Percentiles rank a stretch among this genome's conserved stretches.
phyloP scores from a whole-genome alignment of 2,329 filamentous ascomycete species.

The Paecilomyces variotii region DNA sequence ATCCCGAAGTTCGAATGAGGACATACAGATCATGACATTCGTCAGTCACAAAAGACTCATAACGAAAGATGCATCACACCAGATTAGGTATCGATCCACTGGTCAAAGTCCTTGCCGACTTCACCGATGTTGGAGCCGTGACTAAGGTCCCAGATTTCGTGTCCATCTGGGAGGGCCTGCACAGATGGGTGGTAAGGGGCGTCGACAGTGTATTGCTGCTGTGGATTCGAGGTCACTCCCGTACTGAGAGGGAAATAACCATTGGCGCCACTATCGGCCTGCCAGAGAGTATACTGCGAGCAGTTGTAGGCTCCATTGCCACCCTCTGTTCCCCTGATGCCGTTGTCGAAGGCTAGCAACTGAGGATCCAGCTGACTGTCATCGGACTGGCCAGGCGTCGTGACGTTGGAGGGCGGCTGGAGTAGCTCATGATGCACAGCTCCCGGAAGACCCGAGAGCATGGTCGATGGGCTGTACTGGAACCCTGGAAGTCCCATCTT shows the following conservation, averaged over 20 bases:
- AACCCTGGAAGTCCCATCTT: conserved; percentile 23
- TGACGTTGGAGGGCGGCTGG: conserved; percentile 20
- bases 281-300: conserved; percentile 16
- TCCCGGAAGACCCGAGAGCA: conserved; percentile 37
- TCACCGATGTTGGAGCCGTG: conserved; percentile 29
- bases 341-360: conserved; percentile 25
- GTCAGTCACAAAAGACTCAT: not conserved
- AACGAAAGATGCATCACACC: conserved; percentile 6
- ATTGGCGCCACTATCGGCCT: conserved; percentile 11
- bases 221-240: conserved; percentile 9
- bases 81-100: conserved; percentile 31
- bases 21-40: conserved; percentile 7
- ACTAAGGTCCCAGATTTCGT: conserved; percentile 31
- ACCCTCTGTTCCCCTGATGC: conserved; percentile 8
- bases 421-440: conserved; percentile 37
- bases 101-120: conserved; percentile 38
- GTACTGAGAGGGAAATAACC: conserved; percentile 11
- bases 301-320: conserved; percentile 8
- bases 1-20: conserved; percentile 4
- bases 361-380: conserved; percentile 35
- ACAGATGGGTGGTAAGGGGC: conserved; percentile 16
- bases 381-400: conserved; percentile 16
- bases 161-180: conserved; percentile 25
- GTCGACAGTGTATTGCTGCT: conserved; percentile 5
- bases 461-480: conserved; percentile 22